Evolutionary conservation across 345 rosid genomes (phyloP), one percentile per base, ranked within the genome.

Genomic region (Hirschfeldia incana): DNA sequence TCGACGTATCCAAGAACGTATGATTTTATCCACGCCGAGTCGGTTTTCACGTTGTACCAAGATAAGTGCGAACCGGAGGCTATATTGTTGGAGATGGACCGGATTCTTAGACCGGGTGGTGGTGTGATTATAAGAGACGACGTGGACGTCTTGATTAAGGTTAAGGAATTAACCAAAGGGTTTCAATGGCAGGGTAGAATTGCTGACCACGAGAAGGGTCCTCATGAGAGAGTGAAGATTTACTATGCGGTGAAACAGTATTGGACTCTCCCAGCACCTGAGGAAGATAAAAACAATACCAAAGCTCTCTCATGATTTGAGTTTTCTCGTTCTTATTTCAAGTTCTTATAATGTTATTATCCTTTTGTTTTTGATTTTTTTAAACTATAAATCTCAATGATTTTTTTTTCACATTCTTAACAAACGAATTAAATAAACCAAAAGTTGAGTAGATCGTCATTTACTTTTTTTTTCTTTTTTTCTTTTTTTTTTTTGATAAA

Each of bases 1-100:
- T 95, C 99, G 34, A 95, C 97, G 8, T 95, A 93, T 76, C 99
- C 99, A 11, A 86, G 99, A 66, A 95, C 99, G 65, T 93, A 91
- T 55, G 99, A 93, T 70, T 89, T 93, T 37, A 87, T 95, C 67
- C 99, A 95, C 57, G 97, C 91, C 0, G 89, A 85, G 62, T 90
- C 97, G 16, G 71, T 95, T 42, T 91, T 95, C 84, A 93, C 86
- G 53, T 85, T 91, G 55, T 89, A 91, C 75, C 71, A 83, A 72
- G 87, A 81, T 26, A 90, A 96, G 65, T 93, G 99, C 74, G 89
- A 90, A 58, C 85, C 87, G 89, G 93, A 87, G 39, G 86, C 85
- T 16, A 89, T 95, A 21, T 75, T 95, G 83, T 29, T 95, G 67
- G 99, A 95, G 78, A 90, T 95, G 90, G 98, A 95, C 65, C 88